A percentile compares a stretch with the other conserved stretches of the same genome.
Evolutionary conservation across 305 asterid genomes (phyloP).

Genomic region (Plantago rigida): DNA sequence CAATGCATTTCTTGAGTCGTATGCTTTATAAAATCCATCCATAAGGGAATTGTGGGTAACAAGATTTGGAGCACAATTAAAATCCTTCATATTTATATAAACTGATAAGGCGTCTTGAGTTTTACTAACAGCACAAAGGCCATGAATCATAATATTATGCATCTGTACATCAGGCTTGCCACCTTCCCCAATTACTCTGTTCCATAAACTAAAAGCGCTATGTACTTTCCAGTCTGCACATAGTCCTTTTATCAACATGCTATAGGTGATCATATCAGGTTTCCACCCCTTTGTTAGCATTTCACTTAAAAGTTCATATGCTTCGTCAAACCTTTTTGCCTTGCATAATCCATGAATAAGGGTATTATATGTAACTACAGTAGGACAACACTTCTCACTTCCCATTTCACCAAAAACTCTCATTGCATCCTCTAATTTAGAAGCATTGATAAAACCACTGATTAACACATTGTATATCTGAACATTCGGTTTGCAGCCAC

Average conservation of each 20-base stretch:
- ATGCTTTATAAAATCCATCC: conserved; percentile 80
- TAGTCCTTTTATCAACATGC: conserved; percentile 70
- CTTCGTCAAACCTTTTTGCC: conserved; percentile 53
- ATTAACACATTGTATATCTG: conserved; percentile 67
- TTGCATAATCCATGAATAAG: conserved; percentile 71
- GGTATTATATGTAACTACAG: conserved; percentile 60
- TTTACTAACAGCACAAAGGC: conserved; percentile 67
- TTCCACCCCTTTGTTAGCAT: conserved; percentile 62
- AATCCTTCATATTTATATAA: conserved; percentile 53
- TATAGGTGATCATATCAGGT: conserved; percentile 63
- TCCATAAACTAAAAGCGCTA: conserved; percentile 64
- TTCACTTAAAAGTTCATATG: conserved; percentile 58
- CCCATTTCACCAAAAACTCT: conserved; percentile 47
- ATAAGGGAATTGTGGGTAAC: conserved; percentile 73
- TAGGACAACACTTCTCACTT: conserved; percentile 40
- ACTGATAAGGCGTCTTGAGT: conserved; percentile 44
- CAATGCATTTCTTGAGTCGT: conserved; percentile 52
- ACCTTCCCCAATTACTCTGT: conserved; percentile 40
- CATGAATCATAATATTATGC: conserved; percentile 86
- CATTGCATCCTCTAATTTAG: conserved; percentile 57
- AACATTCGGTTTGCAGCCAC: conserved; percentile 52
- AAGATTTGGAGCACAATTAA: conserved; percentile 57
- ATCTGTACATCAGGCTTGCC: conserved; percentile 70
- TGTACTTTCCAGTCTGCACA: conserved; percentile 52
- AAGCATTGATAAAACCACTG: conserved; percentile 52